phyloP scores from a whole-genome alignment of 805 yeast genomes.

The Ogataea nitratoaversa region DNA sequence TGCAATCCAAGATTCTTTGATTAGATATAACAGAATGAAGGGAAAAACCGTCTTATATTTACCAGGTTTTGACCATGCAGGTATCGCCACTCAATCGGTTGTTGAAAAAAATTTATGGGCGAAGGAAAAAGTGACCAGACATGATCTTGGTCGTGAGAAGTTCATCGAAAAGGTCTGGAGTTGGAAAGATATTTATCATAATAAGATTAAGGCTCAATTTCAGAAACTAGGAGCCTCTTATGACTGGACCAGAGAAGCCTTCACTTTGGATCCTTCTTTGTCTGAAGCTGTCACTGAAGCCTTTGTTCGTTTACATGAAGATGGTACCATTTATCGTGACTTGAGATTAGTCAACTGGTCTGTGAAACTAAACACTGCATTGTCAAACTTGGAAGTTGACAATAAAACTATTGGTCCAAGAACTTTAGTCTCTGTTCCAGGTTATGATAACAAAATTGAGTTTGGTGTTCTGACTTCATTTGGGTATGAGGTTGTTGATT shows the following conservation, averaged over 20 bases:
- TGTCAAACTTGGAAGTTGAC: constrained; percentile 94
- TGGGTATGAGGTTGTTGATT: constrained; percentile 81
- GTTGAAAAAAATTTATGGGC: constrained; percentile 96
- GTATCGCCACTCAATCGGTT: constrained; percentile 97
- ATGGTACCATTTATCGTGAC: constrained; percentile 93
- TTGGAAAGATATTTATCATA: constrained; percentile 94
- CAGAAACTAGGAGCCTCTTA: constrained; percentile 91
- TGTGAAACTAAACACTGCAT: constrained; percentile 87
- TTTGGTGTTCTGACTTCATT: constrained; percentile 97
- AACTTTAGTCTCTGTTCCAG: constrained; percentile 80
- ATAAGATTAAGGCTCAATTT: constrained; percentile 79
- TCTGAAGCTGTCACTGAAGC: constrained; percentile 84
- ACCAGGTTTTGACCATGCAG: constrained; percentile 99
- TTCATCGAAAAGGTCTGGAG: constrained; percentile 92
- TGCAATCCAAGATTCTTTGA: constrained; percentile 88
- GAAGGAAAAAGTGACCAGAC: constrained; percentile 82
- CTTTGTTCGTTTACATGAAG: constrained; percentile 86
- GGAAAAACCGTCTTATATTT: constrained; percentile 90
- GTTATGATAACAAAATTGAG: constrained; percentile 84
- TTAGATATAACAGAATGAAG: constrained; percentile 94
- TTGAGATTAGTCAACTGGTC: constrained; percentile 95
- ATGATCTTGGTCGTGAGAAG: constrained; percentile 90
- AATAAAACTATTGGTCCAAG: constrained; percentile 84
- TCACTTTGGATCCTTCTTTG: constrained; percentile 79
- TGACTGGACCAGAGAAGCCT: constrained; percentile 93